Evolutionary conservation across 257 asterid genomes (phyloP).

Genomic region (Eustoma russellianum): DNA sequence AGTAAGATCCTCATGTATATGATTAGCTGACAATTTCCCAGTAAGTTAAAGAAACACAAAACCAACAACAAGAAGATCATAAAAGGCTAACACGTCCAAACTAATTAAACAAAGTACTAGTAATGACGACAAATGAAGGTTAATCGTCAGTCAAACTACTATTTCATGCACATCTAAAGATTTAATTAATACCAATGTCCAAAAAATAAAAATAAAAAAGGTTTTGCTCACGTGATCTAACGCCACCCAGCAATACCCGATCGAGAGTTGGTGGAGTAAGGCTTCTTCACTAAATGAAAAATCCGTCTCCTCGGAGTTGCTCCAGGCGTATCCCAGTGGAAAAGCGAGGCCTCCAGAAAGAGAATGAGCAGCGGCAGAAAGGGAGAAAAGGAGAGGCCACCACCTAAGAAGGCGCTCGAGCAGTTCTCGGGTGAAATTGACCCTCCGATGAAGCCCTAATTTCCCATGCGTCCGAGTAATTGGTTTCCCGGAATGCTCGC

Average conservation of each 20-base stretch:
- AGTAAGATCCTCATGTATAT: too few species aligned
- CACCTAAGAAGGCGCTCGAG: constrained; percentile 40
- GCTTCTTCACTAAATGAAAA: constrained; percentile 14
- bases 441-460: constrained; percentile 33
- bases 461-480: constrained; percentile 65
- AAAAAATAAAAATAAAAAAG: not conserved
- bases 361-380: constrained; percentile 43
- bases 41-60: too few species aligned
- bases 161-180: too few species aligned
- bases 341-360: constrained; percentile 50
- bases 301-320: constrained; percentile 13
- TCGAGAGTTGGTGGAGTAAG: constrained; percentile 44
- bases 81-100: too few species aligned
- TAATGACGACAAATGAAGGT: too few species aligned
- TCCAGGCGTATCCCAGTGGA: constrained; percentile 19
- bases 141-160: too few species aligned
- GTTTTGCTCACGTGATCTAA: constrained; percentile 77
- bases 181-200: too few species aligned
- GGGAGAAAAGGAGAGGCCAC: constrained; percentile 64
- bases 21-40: too few species aligned
- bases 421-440: constrained; percentile 31
- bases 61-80: too few species aligned
- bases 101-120: too few species aligned
- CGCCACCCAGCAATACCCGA: constrained; percentile 59
- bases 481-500: constrained; percentile 45